phyloP scores from a whole-genome alignment of 805 yeast genomes.

The Isabelozyma heimii region DNA sequence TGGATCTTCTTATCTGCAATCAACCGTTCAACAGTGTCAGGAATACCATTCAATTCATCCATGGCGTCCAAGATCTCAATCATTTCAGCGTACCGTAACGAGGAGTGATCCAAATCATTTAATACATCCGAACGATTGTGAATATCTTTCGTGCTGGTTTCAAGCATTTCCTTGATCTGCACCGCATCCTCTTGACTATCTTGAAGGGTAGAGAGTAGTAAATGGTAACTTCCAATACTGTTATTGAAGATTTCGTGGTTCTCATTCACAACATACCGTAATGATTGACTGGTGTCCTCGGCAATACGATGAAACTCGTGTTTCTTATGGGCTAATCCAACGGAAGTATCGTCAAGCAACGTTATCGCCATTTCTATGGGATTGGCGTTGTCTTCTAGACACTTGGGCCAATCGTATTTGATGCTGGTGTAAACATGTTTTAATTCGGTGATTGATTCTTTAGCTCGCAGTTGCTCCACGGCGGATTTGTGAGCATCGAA shows the following conservation, averaged over 20 bases:
- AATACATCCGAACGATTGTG: constrained; percentile 55
- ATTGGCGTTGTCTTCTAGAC: constrained; percentile 48
- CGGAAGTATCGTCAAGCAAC: constrained; percentile 80
- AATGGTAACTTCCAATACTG: constrained; percentile 80
- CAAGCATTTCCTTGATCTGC: constrained; percentile 47
- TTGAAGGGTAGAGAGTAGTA: constrained; percentile 59
- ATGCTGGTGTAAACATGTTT: constrained; percentile 34
- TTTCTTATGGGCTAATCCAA: constrained; percentile 79
- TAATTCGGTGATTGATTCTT: constrained; percentile 31
- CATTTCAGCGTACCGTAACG: constrained; percentile 62
- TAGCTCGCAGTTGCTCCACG: constrained; percentile 13
- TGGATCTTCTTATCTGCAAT: constrained; percentile 71
- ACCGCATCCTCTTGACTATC: constrained; percentile 61
- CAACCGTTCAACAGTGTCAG: constrained; percentile 61
- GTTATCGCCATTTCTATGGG: constrained; percentile 85
- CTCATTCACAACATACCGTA: constrained; percentile 72
- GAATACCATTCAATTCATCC: constrained; percentile 55
- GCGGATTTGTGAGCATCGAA: constrained; percentile 15
- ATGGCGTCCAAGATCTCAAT: constrained; percentile 68
- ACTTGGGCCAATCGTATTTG: constrained; percentile 44
- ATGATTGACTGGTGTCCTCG: constrained; percentile 50
- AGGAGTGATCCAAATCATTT: constrained; percentile 61
- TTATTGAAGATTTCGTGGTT: constrained; percentile 83
- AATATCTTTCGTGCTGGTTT: constrained; percentile 47
- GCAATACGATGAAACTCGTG: constrained; percentile 65